phyloP scores from a whole-genome alignment of 768 basidiomycete species.

The Mycena latifolia region DNA sequence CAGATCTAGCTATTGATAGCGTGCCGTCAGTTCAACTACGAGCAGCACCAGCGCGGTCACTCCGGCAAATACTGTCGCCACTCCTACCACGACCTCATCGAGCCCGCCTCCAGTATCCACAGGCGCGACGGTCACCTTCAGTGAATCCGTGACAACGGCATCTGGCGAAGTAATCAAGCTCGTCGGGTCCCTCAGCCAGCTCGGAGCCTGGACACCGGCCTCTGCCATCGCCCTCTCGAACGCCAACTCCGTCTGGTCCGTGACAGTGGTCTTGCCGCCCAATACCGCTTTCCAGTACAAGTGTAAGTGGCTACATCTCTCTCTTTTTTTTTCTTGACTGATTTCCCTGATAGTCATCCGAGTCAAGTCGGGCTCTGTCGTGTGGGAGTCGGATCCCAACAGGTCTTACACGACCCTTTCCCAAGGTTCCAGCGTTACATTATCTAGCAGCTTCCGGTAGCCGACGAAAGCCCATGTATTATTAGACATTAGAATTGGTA shows the following conservation, averaged over 20 bases:
- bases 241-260: conserved; percentile 29
- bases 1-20: background rate
- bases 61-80: background rate
- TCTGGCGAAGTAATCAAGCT: conserved; percentile 25
- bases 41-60: conserved; percentile 20
- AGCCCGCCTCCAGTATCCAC: conserved; percentile 12
- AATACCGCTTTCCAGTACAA: conserved; percentile 33
- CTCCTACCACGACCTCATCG: conserved; percentile 4
- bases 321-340: background rate
- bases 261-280: conserved; percentile 20
- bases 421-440: conserved; percentile 11
- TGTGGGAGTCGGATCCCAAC: conserved; percentile 35
- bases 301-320: conserved; percentile 5
- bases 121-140: conserved; percentile 23
- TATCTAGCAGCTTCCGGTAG: conserved; percentile 18
- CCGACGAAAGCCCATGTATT: background rate
- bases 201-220: conserved; percentile 28
- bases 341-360: conserved; percentile 22
- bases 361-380: conserved; percentile 20
- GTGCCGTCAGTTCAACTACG: conserved; percentile 9
- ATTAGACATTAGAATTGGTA: too few relatives aligned
- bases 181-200: conserved; percentile 22
- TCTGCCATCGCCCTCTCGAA: conserved; percentile 23
- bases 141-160: conserved; percentile 20
- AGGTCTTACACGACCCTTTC: conserved; percentile 22